phyloP scores from a whole-genome alignment of 768 basidiomycete genomes.

The Auricularia sp. region DNA sequence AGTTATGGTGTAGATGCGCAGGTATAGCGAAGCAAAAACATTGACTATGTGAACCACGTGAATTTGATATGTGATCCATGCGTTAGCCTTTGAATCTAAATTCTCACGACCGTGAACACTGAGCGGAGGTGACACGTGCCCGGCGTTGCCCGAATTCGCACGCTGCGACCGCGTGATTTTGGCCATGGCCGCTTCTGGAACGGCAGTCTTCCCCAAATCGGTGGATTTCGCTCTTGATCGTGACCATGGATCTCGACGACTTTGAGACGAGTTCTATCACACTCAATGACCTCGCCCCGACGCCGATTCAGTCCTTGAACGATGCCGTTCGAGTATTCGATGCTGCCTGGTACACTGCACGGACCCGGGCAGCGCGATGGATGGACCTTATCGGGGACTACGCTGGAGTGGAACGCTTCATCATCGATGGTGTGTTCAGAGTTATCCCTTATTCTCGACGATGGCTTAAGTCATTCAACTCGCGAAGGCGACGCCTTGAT shows the following conservation, averaged over 20 bases:
- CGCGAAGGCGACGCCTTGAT: slow-evolving; percentile 51
- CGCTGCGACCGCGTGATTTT: too few relatives aligned
- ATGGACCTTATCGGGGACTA: slow-evolving; percentile 70
- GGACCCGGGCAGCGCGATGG: slow-evolving; percentile 35
- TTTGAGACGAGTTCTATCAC: background rate
- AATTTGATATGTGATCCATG: too few relatives aligned
- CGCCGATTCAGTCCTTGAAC: background rate
- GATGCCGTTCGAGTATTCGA: slow-evolving; percentile 25
- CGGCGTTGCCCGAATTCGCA: too few relatives aligned
- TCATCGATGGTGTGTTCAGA: slow-evolving; percentile 45
- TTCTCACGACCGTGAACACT: too few relatives aligned
- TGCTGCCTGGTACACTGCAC: slow-evolving; percentile 28
- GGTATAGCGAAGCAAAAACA: too few relatives aligned
- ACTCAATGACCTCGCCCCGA: background rate
- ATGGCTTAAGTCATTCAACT: background rate
- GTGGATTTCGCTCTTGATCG: too few relatives aligned
- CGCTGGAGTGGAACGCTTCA: slow-evolving; percentile 54
- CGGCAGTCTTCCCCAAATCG: background rate
- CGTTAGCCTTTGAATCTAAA: too few relatives aligned
- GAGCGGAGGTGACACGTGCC: too few relatives aligned
- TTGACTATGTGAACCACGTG: too few relatives aligned
- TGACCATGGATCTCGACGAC: slow-evolving; percentile 1
- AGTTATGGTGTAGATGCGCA: too few relatives aligned
- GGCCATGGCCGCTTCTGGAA: too few relatives aligned
- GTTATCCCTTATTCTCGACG: background rate